Evolutionary conservation across 805 yeast species (phyloP).

Genomic region (Kregervanrija delftensis): DNA sequence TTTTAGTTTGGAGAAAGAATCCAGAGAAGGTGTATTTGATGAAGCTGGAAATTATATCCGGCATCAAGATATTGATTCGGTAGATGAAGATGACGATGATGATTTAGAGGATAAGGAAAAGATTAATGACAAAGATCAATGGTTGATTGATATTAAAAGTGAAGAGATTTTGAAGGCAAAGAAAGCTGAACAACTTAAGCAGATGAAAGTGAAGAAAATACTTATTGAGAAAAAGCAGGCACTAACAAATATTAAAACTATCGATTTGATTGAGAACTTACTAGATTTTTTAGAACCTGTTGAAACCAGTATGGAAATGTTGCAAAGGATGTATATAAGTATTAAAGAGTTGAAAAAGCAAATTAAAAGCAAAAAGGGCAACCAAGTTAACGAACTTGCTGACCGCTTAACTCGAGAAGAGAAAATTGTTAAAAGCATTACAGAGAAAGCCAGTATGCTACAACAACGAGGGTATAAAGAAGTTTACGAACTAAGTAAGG

Average conservation of each 20-base stretch:
- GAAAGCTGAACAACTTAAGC: slow-evolving; percentile 15
- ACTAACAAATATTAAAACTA: slow-evolving; percentile 7
- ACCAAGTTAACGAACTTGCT: too few species aligned
- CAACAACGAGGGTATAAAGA: slow-evolving; percentile 34
- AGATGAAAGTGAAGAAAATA: slow-evolving; percentile 19
- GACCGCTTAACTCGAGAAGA: too few species aligned
- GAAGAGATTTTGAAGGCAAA: slow-evolving; percentile 21
- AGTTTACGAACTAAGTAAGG: slow-evolving; percentile 49
- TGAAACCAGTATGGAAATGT: slow-evolving; percentile 53
- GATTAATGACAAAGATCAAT: slow-evolving; percentile 26
- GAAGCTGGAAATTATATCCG: slow-evolving; percentile 49
- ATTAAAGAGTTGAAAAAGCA: slow-evolving; percentile 13
- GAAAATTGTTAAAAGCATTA: slow-evolving; percentile 23
- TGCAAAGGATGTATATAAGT: slow-evolving; percentile 33
- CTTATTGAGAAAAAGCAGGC: slow-evolving; percentile 9
- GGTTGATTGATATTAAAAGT: slow-evolving; percentile 18
- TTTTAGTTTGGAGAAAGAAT: slow-evolving; percentile 52
- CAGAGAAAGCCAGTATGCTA: slow-evolving; percentile 43
- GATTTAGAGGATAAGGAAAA: not conserved
- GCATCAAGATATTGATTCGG: slow-evolving; percentile 2
- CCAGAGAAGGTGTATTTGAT: slow-evolving; percentile 54
- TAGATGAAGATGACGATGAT: slow-evolving; percentile 30
- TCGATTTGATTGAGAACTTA: slow-evolving; percentile 26
- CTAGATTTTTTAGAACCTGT: slow-evolving; percentile 45
- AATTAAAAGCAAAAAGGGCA: not conserved